Evolutionary conservation across 441 rosid species (phyloP).

Genomic region (Populus trichocarpa): DNA sequence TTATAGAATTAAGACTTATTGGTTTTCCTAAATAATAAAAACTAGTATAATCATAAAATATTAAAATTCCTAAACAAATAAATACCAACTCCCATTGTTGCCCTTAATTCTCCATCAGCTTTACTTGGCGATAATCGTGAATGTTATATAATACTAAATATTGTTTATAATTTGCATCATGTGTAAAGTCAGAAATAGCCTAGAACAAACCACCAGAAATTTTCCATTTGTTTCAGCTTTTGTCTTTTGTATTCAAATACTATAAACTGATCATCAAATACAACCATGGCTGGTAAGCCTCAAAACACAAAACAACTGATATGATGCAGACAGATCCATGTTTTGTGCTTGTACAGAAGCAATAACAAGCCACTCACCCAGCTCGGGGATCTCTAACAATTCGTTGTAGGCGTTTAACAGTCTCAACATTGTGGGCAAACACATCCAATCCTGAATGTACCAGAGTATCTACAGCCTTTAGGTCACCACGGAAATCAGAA

Average conservation of each 20-base stretch:
- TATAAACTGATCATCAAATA: neutral
- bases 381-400: conserved; percentile 98
- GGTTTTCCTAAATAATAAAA: too few species aligned
- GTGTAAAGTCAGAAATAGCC: neutral
- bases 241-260: neutral
- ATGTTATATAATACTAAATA: neutral
- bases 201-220: neutral
- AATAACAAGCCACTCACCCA: conserved; percentile 51
- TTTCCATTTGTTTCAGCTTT: neutral
- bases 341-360: neutral
- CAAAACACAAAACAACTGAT: neutral
- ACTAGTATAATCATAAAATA: neutral
- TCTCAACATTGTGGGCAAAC: conserved; percentile 93
- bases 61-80: too few species aligned
- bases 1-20: too few species aligned
- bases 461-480: conserved; percentile 72
- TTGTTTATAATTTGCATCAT: neutral
- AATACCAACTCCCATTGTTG: neutral
- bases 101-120: neutral
- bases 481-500: conserved; percentile 94
- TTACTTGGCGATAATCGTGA: neutral
- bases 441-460: conserved; percentile 91
- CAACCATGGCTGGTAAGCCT: neutral
- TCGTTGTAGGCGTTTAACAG: conserved; percentile 92
- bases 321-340: neutral